Percentiles rank a stretch among this genome's conserved stretches.
Conservation (phyloP, 495 filamentous ascomycete species). For the Umbilicaria muhlenbergii region DNA sequence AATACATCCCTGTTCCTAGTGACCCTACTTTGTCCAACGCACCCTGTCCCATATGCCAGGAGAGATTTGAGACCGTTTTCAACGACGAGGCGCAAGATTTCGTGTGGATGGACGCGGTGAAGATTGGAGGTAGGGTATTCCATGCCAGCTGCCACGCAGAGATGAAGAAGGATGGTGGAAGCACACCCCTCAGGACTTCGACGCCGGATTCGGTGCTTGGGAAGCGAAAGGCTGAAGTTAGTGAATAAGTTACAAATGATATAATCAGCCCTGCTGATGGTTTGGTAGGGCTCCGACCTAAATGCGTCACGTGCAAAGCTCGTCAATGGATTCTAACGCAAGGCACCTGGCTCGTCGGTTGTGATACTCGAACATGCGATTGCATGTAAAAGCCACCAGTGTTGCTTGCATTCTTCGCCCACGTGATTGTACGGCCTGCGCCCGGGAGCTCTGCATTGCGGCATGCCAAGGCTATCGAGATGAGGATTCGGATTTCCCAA, state of each 20-base stretch:
- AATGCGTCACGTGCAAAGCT: background rate
- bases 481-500: too few relatives aligned
- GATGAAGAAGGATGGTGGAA: constrained; percentile 47
- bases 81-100: constrained; percentile 86
- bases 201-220: constrained; percentile 56
- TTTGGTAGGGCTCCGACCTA: background rate
- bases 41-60: constrained; percentile 86
- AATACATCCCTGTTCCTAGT: constrained; percentile 71
- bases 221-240: constrained; percentile 64
- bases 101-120: constrained; percentile 87
- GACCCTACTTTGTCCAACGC: constrained; percentile 53
- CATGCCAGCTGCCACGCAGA: constrained; percentile 84
- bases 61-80: constrained; percentile 80
- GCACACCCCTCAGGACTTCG: constrained; percentile 21
- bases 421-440: too few relatives aligned
- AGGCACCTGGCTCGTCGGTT: too few relatives aligned
- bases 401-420: too few relatives aligned
- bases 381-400: too few relatives aligned
- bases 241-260: constrained; percentile 9
- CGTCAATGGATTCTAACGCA: too few relatives aligned
- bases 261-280: too few relatives aligned
- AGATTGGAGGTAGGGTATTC: constrained; percentile 63
- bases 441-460: too few relatives aligned
- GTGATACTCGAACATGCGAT: too few relatives aligned
- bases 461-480: too few relatives aligned